Evolutionary conservation across 2,329 filamentous ascomycete species (phyloP).

Genomic region (Fusarium zealandicum): DNA sequence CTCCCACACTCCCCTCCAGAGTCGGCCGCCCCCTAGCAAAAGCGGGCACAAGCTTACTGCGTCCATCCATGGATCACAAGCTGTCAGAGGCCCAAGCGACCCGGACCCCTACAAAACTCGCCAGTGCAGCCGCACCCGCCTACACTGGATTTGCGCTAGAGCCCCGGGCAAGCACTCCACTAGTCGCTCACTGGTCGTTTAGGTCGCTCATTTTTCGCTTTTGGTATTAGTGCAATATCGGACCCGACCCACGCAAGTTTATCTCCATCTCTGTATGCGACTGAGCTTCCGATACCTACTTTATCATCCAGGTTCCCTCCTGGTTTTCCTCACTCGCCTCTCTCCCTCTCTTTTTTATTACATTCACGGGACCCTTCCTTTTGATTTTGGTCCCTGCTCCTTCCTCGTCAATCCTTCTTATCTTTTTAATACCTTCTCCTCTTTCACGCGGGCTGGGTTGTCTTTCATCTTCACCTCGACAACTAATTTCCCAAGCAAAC

Average conservation of each 20-base stretch:
- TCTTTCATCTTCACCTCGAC: slow-evolving; percentile 1
- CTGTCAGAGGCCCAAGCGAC: slow-evolving; percentile 7
- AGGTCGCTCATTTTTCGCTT: slow-evolving; percentile 27
- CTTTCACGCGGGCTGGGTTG: slow-evolving; percentile 5
- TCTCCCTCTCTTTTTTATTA: slow-evolving; percentile 6
- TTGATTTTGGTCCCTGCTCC: slow-evolving; percentile 13
- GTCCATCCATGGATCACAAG: not conserved
- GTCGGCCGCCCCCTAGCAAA: slow-evolving; percentile 25
- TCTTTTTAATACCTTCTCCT: slow-evolving; percentile 21
- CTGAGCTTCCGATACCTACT: no score
- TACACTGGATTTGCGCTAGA: slow-evolving; percentile 24
- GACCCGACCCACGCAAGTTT: slow-evolving; percentile 29
- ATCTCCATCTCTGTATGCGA: slow-evolving; percentile 31
- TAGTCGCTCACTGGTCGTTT: slow-evolving; percentile 26
- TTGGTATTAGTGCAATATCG: slow-evolving; percentile 20
- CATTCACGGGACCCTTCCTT: slow-evolving; percentile 3
- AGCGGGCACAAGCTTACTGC: not conserved
- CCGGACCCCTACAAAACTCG: slow-evolving; percentile 13
- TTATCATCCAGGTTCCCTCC: slow-evolving; percentile 30
- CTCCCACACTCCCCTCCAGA: slow-evolving; percentile 1
- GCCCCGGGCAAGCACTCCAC: slow-evolving; percentile 17
- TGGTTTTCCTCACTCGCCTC: slow-evolving; percentile 18
- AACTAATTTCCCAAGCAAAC: slow-evolving; percentile 5
- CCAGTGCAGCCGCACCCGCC: slow-evolving; percentile 28
- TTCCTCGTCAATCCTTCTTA: slow-evolving; percentile 37